Evolutionary conservation across 805 yeast species (phyloP).

Genomic region (Zygosaccharomyces siamensis): DNA sequence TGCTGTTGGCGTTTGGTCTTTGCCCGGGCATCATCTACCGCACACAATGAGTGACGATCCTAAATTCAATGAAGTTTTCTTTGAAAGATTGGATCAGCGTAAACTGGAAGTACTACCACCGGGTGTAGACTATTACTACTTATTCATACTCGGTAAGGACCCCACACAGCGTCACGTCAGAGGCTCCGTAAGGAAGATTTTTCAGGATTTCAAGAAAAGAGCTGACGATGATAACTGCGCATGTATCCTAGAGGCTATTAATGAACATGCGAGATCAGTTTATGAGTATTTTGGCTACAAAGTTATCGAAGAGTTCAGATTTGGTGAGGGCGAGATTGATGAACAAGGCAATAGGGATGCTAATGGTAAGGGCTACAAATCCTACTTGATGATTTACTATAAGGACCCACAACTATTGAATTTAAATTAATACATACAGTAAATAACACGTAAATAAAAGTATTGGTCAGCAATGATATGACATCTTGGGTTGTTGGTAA

Average conservation of each 20-base stretch:
- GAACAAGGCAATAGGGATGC: conserved; percentile 26
- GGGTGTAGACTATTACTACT: conserved; percentile 29
- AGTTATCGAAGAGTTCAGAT: conserved; percentile 26
- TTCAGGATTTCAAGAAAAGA: conserved; percentile 26
- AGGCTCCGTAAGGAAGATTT: conserved; percentile 34
- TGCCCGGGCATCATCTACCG: conserved; percentile 26
- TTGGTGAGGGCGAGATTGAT: conserved; percentile 33
- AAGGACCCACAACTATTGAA: conserved; percentile 14
- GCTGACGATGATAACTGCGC: conserved; percentile 33
- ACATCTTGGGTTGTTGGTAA: no score
- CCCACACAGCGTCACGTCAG: conserved; percentile 24
- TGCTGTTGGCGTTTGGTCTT: conserved; percentile 33
- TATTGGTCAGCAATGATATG: not conserved
- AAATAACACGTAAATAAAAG: not conserved
- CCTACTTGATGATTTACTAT: conserved; percentile 33
- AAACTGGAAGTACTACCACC: conserved; percentile 26
- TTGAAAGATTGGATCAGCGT: conserved; percentile 20
- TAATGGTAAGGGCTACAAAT: conserved; percentile 32
- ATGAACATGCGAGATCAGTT: conserved; percentile 31
- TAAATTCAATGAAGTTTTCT: conserved; percentile 29
- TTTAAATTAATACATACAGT: not conserved
- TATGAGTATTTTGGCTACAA: conserved; percentile 36
- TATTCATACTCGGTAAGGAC: conserved; percentile 34
- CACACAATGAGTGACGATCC: conserved; percentile 28
- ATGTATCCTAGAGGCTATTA: conserved; percentile 34